Conservation (phyloP, 352 stramenopile genomes). For the Globisporangium abappressorium region DNA sequence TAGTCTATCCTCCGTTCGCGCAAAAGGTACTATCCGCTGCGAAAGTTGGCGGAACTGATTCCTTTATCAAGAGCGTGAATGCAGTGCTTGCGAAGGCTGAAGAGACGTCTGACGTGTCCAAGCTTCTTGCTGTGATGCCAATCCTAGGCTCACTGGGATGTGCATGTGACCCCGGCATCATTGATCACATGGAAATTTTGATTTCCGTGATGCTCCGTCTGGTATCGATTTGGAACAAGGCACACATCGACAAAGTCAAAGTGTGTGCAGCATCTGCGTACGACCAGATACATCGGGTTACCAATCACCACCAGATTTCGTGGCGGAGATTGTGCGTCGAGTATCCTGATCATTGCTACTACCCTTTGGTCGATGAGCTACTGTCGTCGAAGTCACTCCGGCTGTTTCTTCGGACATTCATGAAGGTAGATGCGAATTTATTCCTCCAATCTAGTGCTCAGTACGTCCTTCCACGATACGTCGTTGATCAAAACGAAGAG, state of each 20-base stretch:
- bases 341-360: conserved; percentile 54
- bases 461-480: conserved; percentile 57
- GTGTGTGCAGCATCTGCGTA: conserved; percentile 29
- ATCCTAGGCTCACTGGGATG: conserved; percentile 39
- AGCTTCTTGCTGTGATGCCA: conserved; percentile 26
- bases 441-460: conserved; percentile 51
- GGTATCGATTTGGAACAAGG: conserved; percentile 49
- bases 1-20: conserved; percentile 5
- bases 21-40: conserved; percentile 36
- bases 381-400: conserved; percentile 35
- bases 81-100: conserved; percentile 28
- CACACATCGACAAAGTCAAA: conserved; percentile 23
- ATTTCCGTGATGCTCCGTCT: conserved; percentile 53
- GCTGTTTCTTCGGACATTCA: conserved; percentile 58
- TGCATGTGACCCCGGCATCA: conserved; percentile 29
- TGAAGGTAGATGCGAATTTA: conserved; percentile 36
- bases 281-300: conserved; percentile 54
- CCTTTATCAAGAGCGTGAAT: conserved; percentile 38
- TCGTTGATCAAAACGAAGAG: conserved; percentile 53
- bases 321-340: conserved; percentile 57
- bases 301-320: conserved; percentile 33
- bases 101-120: conserved; percentile 23
- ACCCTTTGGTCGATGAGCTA: conserved; percentile 53
- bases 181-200: conserved; percentile 37
- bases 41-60: conserved; percentile 17